Evolutionary conservation across 2,329 filamentous ascomycete genomes (phyloP).

Genomic region (Lecanicillium sp.): DNA sequence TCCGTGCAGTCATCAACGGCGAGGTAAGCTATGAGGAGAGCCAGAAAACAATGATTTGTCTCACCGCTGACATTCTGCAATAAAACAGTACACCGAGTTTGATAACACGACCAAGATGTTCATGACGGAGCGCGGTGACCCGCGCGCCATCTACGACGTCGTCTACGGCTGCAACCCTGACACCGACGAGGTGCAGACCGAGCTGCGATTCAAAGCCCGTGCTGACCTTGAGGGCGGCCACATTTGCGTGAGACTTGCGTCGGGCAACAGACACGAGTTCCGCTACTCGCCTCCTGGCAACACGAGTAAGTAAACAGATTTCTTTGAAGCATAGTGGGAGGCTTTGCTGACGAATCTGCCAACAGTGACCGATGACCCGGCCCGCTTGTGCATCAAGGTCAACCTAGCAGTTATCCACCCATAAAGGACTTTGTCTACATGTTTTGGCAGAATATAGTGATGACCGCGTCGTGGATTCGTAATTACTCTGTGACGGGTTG

Average conservation of each 20-base stretch:
- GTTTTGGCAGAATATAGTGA: no score
- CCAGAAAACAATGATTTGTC: no score
- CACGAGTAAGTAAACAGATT: slow-evolving; percentile 18
- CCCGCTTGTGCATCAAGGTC: slow-evolving; percentile 5
- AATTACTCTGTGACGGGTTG: no score
- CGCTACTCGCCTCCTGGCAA: slow-evolving; percentile 33
- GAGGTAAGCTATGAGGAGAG: no score
- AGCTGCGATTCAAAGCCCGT: slow-evolving; percentile 26
- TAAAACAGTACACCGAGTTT: slow-evolving; percentile 26
- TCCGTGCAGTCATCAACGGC: slow-evolving; percentile 34
- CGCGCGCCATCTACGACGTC: slow-evolving; percentile 31
- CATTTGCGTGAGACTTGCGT: slow-evolving; percentile 30
- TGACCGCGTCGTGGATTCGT: no score
- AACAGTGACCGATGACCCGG: slow-evolving; percentile 5
- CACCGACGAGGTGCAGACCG: slow-evolving; percentile 29
- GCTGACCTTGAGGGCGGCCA: slow-evolving; percentile 24
- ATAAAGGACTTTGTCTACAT: neutral
- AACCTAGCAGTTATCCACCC: slow-evolving; percentile 1
- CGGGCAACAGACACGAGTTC: slow-evolving; percentile 31
- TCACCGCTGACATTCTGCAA: neutral
- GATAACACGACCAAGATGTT: slow-evolving; percentile 42
- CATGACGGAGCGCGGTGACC: slow-evolving; percentile 36
- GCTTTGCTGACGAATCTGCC: neutral
- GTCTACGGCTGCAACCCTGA: slow-evolving; percentile 33
- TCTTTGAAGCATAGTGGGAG: neutral